These are phyloP conservation scores for Epicoccum sorghinum DNA, from an alignment of 2,329 filamentous ascomycete species.

Conservation along the genomic window DNA sequence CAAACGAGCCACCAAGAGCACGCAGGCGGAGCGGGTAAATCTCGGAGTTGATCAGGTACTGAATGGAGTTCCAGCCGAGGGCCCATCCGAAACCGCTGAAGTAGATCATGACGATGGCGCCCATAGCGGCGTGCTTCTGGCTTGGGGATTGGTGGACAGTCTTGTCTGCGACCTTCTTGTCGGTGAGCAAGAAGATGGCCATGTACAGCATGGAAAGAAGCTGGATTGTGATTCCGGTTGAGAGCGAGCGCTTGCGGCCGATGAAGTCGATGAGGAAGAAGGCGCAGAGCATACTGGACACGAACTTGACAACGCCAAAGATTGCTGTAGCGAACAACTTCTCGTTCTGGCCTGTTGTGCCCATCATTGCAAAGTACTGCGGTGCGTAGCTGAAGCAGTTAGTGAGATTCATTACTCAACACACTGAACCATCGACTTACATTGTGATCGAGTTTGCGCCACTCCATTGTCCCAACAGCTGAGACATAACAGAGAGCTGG, in stretches of 20 bases:
- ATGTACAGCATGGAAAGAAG: slow-evolving; percentile 61
- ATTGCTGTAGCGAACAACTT: slow-evolving; percentile 75
- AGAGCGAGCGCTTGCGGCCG: slow-evolving; percentile 68
- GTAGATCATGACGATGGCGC: slow-evolving; percentile 72
- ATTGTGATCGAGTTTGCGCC: slow-evolving; percentile 77
- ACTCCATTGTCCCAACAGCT: slow-evolving; percentile 76
- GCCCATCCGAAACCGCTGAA: slow-evolving; percentile 50
- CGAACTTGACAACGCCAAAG: slow-evolving; percentile 69
- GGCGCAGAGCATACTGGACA: slow-evolving; percentile 70
- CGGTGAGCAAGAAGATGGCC: slow-evolving; percentile 64
- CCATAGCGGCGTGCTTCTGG: slow-evolving; percentile 65
- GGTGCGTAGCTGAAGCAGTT: slow-evolving; percentile 58
- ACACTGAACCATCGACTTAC: slow-evolving; percentile 40
- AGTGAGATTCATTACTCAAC: too few species aligned
- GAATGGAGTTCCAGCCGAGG: slow-evolving; percentile 71
- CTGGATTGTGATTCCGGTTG: slow-evolving; percentile 56
- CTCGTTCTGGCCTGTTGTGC: slow-evolving; percentile 70
- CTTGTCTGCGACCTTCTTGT: slow-evolving; percentile 60
- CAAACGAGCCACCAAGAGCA: slow-evolving; percentile 71
- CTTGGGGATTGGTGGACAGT: slow-evolving; percentile 54
- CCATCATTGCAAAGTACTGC: slow-evolving; percentile 74
- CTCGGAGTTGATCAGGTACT: slow-evolving; percentile 79
- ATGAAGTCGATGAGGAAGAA: slow-evolving; percentile 81
- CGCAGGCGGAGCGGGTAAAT: slow-evolving; percentile 77
- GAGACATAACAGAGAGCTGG: slow-evolving; percentile 70